Percentiles rank a stretch among this genome's conserved stretches.
phyloP scores from a whole-genome alignment of 23 red algal genomes.

The Gracilaria vermiculophylla region DNA sequence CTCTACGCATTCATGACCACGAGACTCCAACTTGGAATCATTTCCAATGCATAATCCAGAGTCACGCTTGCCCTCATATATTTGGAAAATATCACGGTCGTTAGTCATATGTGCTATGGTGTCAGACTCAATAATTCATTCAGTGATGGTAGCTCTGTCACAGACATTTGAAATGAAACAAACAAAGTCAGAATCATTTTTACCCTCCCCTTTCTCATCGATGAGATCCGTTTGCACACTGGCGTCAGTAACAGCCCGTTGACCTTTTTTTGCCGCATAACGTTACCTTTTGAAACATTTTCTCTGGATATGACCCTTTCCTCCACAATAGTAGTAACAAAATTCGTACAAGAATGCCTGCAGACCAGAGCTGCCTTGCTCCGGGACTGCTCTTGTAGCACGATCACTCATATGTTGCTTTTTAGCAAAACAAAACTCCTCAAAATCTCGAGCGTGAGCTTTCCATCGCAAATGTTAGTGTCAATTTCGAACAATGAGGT shows the following conservation, averaged over 20 bases:
- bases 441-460: constrained; percentile 2
- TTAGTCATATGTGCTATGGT: not conserved
- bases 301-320: constrained; percentile 3
- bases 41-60: constrained; percentile 1
- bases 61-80: not conserved
- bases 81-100: not conserved
- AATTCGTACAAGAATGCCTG: not conserved
- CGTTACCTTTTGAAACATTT: constrained; percentile 17
- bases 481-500: constrained; percentile 31
- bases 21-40: constrained; percentile 21
- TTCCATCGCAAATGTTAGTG: not conserved
- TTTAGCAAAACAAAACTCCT: constrained; percentile 32
- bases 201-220: not conserved
- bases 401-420: not conserved
- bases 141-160: not conserved
- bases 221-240: not conserved
- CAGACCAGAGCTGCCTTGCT: no score
- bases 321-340: constrained; percentile 3
- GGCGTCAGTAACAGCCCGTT: not conserved
- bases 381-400: not conserved
- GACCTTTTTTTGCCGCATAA: not conserved
- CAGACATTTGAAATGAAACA: constrained; percentile 1
- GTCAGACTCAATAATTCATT: not conserved
- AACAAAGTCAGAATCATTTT: not conserved
- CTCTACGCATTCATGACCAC: not conserved